A percentile compares a stretch with the other conserved stretches of the same genome.
Evolutionary conservation across 148 eudicot genomes (phyloP).

Genomic region (Rhododendron williamsianum): DNA sequence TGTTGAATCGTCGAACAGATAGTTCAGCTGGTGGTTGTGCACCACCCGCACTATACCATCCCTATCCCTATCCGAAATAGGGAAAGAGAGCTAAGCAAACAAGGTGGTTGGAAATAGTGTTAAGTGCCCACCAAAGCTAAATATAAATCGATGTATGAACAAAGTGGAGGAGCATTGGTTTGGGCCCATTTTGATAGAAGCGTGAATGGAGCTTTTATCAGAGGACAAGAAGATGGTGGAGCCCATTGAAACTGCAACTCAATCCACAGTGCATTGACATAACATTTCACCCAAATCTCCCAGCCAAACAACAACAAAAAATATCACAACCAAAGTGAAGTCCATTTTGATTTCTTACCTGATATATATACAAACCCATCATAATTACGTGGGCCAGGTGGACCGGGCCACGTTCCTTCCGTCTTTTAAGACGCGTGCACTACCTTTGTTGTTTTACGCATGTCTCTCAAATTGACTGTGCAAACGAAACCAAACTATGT

Average conservation of each 20-base stretch:
- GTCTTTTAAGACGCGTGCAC: neutral
- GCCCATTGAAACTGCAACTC: neutral
- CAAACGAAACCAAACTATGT: neutral
- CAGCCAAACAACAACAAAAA: neutral
- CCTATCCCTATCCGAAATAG: no score
- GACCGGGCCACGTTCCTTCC: neutral
- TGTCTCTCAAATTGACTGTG: neutral
- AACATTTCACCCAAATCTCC: neutral
- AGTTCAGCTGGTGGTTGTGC: no score
- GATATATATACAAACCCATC: neutral
- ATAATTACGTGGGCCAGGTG: neutral
- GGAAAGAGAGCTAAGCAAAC: no score
- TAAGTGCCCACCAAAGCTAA: neutral
- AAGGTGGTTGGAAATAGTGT: no score
- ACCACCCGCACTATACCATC: no score
- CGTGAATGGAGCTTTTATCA: neutral
- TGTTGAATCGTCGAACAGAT: no score
- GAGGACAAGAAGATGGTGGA: conserved; percentile 9
- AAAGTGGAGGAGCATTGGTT: neutral
- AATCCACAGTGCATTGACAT: conserved; percentile 4
- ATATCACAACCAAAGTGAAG: neutral
- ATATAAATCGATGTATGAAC: neutral
- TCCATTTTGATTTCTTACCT: neutral
- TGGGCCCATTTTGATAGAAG: neutral
- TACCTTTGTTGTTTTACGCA: neutral